Conservation (phyloP, 176 grass and related monocot species). For the Triticum turgidum region DNA sequence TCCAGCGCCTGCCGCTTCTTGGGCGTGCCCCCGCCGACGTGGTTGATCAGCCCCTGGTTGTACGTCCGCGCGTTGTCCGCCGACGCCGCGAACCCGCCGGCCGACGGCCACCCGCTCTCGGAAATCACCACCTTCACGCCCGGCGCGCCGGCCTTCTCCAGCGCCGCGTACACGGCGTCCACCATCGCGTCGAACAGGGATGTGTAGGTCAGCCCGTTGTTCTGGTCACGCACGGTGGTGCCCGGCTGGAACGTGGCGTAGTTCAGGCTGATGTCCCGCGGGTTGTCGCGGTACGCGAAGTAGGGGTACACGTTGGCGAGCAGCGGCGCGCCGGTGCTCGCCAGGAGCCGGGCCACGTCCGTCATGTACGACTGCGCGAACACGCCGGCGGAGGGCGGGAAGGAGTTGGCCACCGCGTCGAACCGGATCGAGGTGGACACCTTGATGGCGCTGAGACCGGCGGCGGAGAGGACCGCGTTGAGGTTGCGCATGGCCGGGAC, state of each 20-base stretch:
- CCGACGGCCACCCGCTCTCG: conserved; percentile 74
- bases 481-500: conserved; percentile 73
- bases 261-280: background rate
- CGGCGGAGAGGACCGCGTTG: background rate
- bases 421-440: conserved; percentile 46
- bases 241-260: conserved; percentile 60
- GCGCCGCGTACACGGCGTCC: conserved; percentile 46
- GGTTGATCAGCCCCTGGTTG: conserved; percentile 64
- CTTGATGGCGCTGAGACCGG: conserved; percentile 48
- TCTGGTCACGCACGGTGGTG: conserved; percentile 27
- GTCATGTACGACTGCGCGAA: conserved; percentile 39
- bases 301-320: conserved; percentile 72
- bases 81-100: conserved; percentile 37
- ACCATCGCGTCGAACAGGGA: conserved; percentile 68
- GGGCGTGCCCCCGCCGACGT: conserved; percentile 44
- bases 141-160: conserved; percentile 47
- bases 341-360: conserved; percentile 35
- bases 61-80: conserved; percentile 51
- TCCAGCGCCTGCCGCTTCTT: conserved; percentile 32
- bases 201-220: conserved; percentile 35
- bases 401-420: conserved; percentile 38
- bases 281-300: conserved; percentile 45
- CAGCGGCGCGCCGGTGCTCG: conserved; percentile 42
- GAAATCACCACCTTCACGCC: conserved; percentile 44
- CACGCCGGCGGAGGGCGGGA: conserved; percentile 50